Percentiles rank a stretch among this genome's conserved stretches.
Evolutionary conservation across 345 rosid genomes (phyloP).

Genomic region (Citrus glauca): DNA sequence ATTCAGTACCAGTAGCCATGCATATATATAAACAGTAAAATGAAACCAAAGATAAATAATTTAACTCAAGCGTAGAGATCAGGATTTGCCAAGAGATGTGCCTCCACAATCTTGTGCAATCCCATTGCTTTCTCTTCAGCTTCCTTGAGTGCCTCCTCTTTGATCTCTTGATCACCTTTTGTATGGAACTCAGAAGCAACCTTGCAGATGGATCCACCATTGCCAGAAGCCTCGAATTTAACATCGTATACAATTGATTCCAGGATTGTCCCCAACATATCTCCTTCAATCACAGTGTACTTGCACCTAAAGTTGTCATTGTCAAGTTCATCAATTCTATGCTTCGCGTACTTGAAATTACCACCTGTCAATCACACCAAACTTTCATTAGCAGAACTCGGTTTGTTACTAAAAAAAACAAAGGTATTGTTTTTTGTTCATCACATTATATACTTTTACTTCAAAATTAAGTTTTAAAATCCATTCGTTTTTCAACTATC

Average conservation of each 20-base stretch:
- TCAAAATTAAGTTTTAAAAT: too few relatives aligned
- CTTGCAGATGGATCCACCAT: conserved; percentile 9
- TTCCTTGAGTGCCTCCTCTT: conserved; percentile 27
- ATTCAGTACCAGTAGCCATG: too few relatives aligned
- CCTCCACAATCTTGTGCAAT: conserved; percentile 32
- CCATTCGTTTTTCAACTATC: too few relatives aligned
- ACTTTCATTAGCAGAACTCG: background rate
- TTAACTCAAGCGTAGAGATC: conserved; percentile 13
- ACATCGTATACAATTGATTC: conserved; percentile 22
- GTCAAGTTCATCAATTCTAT: conserved; percentile 30
- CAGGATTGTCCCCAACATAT: background rate
- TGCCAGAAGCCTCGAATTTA: conserved; percentile 6
- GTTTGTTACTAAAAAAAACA: too few relatives aligned
- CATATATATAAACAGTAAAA: too few relatives aligned
- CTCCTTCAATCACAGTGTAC: conserved; percentile 36
- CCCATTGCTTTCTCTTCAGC: conserved; percentile 21
- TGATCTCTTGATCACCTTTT: background rate
- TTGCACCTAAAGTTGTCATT: conserved; percentile 17
- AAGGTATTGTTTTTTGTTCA: too few relatives aligned
- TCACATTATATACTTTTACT: too few relatives aligned
- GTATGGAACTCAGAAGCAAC: background rate
- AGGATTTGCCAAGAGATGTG: conserved; percentile 40
- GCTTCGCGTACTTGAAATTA: conserved; percentile 25
- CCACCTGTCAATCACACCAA: conserved; percentile 7
- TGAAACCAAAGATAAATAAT: background rate